A percentile compares a stretch with the other conserved stretches of the same genome.
Evolutionary conservation across 306 rosid genomes (phyloP).

Genomic region (Alnus glutinosa): DNA sequence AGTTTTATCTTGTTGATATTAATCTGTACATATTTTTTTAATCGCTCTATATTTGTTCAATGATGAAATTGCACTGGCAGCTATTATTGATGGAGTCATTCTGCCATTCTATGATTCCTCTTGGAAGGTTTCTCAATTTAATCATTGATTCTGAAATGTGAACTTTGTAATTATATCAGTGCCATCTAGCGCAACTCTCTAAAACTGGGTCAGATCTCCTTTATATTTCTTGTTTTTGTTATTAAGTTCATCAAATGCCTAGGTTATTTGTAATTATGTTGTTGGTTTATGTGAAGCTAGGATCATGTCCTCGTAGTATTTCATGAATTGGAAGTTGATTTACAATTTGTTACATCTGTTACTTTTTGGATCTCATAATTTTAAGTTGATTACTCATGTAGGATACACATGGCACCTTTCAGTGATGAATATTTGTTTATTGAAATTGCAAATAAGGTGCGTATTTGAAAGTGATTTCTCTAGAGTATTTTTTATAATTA

Average conservation of each 20-base stretch:
- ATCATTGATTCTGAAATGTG: slow-evolving; percentile 2
- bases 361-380: slow-evolving; percentile 35
- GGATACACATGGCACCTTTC: slow-evolving; percentile 99
- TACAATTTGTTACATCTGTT: background rate
- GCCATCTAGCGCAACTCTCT: slow-evolving; percentile 18
- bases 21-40: background rate
- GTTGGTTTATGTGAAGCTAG: background rate
- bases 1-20: background rate
- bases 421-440: slow-evolving; percentile 91
- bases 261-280: background rate
- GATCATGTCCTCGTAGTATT: background rate
- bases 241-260: background rate
- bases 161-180: background rate
- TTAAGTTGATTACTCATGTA: slow-evolving; percentile 50
- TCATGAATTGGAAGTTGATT: slow-evolving; percentile 9
- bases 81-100: background rate
- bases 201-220: slow-evolving; percentile 3
- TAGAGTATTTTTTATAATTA: background rate
- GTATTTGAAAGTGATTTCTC: slow-evolving; percentile 17
- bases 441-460: slow-evolving; percentile 95
- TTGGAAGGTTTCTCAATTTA: background rate
- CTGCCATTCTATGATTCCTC: background rate
- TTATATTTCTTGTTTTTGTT: background rate
- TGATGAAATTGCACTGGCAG: slow-evolving; percentile 1
- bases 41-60: background rate